A percentile compares a stretch with the other conserved stretches of the same genome.
These are phyloP conservation scores for Bertia moriformis DNA, from an alignment of 2,329 filamentous ascomycete genomes.

Conservation along the genomic window DNA sequence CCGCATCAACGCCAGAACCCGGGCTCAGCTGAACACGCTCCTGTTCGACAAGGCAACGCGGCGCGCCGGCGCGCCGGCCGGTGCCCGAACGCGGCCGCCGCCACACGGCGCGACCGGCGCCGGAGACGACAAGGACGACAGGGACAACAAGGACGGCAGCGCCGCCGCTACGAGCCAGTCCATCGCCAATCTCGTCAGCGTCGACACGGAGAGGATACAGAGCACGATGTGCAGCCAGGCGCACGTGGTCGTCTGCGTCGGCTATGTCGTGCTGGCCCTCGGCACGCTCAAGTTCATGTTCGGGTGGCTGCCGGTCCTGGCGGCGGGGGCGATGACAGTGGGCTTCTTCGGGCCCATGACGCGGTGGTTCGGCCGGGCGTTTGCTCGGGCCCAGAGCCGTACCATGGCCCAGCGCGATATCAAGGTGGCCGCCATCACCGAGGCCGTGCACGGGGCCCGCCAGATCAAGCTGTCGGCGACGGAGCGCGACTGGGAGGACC, in stretches of 20 bases:
- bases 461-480: slow-evolving; percentile 76
- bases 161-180: too few relatives aligned
- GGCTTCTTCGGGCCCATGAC: too few relatives aligned
- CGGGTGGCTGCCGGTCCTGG: too few relatives aligned
- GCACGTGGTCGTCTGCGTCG: slow-evolving; percentile 44
- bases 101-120: background rate
- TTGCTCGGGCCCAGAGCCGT: slow-evolving; percentile 58
- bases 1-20: background rate
- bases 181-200: too few relatives aligned
- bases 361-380: slow-evolving; percentile 59
- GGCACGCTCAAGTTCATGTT: slow-evolving; percentile 56
- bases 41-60: background rate
- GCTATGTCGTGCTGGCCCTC: slow-evolving; percentile 53
- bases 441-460: slow-evolving; percentile 64
- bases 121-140: too few relatives aligned
- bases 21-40: background rate
- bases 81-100: too few relatives aligned
- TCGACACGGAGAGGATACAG: background rate
- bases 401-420: slow-evolving; percentile 54
- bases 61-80: too few relatives aligned
- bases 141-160: background rate
- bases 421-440: slow-evolving; percentile 63
- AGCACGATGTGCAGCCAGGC: background rate
- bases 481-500: slow-evolving; percentile 60
- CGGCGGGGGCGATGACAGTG: too few relatives aligned